Evolutionary conservation across 495 filamentous ascomycete species (phyloP).

Genomic region (Tuber calosporum): DNA sequence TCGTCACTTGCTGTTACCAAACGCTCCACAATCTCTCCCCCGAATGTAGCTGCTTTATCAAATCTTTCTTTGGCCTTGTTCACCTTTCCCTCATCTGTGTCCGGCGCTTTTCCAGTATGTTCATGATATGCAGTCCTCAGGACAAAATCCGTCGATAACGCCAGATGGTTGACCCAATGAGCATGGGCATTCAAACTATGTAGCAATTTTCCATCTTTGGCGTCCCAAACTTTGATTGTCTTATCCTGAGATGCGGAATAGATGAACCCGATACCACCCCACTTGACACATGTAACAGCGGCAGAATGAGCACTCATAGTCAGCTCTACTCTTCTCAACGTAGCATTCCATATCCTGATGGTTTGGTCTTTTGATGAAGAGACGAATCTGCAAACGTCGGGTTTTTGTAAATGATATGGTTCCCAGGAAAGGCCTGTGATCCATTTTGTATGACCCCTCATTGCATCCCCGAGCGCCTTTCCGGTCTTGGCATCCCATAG

Average conservation of each 20-base stretch:
- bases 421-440: constrained; percentile 86
- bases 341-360: constrained; percentile 78
- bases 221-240: constrained; percentile 86
- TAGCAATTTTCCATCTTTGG: constrained; percentile 65
- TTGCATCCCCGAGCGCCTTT: constrained; percentile 60
- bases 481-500: constrained; percentile 86
- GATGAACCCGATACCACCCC: constrained; percentile 83
- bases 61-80: constrained; percentile 77
- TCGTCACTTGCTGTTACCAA: constrained; percentile 89
- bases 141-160: constrained; percentile 87
- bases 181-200: constrained; percentile 76
- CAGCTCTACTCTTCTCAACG: constrained; percentile 67
- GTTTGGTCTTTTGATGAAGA: constrained; percentile 89
- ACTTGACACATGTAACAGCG: constrained; percentile 81
- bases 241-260: constrained; percentile 91
- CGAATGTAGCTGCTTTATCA: constrained; percentile 73
- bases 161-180: constrained; percentile 94
- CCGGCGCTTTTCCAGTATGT: constrained; percentile 65
- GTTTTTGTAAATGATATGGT: constrained; percentile 76
- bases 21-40: constrained; percentile 72
- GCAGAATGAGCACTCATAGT: constrained; percentile 82
- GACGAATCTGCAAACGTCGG: constrained; percentile 68
- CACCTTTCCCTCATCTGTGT: constrained; percentile 60
- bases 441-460: constrained; percentile 90
- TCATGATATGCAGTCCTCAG: constrained; percentile 82